These are phyloP conservation scores for Globisporangium parvum DNA, from an alignment of 352 stramenopile species.

Conservation along the genomic window DNA sequence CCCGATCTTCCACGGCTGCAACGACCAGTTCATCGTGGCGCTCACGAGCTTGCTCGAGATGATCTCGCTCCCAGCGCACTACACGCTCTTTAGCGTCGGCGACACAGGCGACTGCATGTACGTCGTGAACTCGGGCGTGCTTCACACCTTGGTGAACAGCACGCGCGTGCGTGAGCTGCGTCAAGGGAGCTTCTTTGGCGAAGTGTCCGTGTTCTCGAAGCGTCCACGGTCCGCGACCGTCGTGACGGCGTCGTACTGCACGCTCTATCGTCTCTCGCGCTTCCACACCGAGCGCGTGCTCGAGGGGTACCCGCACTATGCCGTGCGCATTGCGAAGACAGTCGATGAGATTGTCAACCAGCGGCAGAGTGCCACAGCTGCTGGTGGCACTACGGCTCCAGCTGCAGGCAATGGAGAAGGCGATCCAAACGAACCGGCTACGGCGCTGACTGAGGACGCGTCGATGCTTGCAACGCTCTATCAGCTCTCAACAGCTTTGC, in stretches of 20 bases:
- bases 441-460: background rate
- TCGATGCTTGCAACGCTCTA: constrained; percentile 16
- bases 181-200: constrained; percentile 58
- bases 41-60: constrained; percentile 67
- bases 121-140: constrained; percentile 60
- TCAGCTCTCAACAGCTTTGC: constrained; percentile 25
- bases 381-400: no score
- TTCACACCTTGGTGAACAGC: constrained; percentile 44
- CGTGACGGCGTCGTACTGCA: constrained; percentile 47
- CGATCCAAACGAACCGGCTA: background rate
- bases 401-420: no score
- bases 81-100: constrained; percentile 41
- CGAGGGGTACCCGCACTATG: constrained; percentile 42
- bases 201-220: constrained; percentile 60
- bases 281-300: constrained; percentile 53
- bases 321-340: constrained; percentile 24
- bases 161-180: constrained; percentile 64
- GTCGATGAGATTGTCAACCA: constrained; percentile 20
- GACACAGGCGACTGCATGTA: constrained; percentile 72
- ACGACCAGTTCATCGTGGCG: constrained; percentile 50
- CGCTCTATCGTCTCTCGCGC: constrained; percentile 53
- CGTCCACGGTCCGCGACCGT: constrained; percentile 45
- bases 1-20: constrained; percentile 60
- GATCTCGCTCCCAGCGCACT: constrained; percentile 47
- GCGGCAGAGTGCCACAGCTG: no score